phyloP scores from a whole-genome alignment of 306 rosid genomes.

The Carpinus viminea region DNA sequence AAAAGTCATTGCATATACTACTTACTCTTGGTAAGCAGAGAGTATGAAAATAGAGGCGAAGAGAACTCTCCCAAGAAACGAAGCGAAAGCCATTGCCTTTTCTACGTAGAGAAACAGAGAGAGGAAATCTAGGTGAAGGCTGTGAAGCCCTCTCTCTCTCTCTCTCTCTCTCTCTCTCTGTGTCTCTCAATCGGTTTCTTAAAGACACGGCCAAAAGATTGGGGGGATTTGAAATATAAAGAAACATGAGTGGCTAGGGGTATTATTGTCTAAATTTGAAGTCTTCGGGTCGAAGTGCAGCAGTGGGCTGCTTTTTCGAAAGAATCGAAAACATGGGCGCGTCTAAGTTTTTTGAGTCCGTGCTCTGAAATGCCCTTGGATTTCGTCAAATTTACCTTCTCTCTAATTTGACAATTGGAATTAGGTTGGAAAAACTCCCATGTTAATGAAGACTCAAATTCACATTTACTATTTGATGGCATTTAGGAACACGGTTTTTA shows the following conservation, averaged over 20 bases:
- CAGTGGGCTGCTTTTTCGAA: not conserved
- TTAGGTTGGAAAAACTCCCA: no score
- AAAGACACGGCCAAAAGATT: not conserved
- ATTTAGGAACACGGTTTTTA: not conserved
- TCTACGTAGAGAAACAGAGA: conserved; percentile 1
- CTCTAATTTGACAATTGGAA: no score
- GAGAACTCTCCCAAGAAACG: conserved; percentile 66
- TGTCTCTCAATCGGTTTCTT: not conserved
- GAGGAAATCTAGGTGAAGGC: conserved; percentile 25
- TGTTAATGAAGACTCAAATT: no score
- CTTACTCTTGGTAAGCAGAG: conserved; percentile 63
- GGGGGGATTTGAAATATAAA: not conserved
- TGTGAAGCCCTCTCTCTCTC: not conserved
- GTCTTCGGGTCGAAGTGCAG: not conserved
- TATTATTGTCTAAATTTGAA: not conserved
- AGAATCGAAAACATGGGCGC: not conserved
- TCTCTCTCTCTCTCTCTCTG: not conserved
- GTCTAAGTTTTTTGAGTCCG: not conserved
- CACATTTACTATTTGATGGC: no score
- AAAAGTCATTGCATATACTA: conserved; percentile 20
- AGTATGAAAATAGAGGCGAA: conserved; percentile 61
- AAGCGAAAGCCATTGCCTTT: conserved; percentile 44
- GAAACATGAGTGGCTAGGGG: not conserved
- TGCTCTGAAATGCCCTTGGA: conserved; percentile 8
- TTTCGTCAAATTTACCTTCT: not conserved